phyloP scores from a whole-genome alignment of 169 alveolate genomes.

The Eimeria necatrix region DNA sequence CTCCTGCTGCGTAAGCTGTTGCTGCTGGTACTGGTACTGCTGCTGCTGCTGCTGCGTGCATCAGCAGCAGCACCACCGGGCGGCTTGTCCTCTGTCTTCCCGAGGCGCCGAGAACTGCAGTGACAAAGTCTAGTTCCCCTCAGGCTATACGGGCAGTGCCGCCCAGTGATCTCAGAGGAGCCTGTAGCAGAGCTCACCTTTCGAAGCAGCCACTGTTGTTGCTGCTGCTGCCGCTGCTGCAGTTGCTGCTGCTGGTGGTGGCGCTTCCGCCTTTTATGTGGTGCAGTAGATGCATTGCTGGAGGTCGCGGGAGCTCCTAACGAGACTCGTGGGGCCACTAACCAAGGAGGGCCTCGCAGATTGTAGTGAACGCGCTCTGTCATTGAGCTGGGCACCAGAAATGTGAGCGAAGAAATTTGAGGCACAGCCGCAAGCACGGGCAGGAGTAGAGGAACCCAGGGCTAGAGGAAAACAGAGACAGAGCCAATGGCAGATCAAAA shows the following conservation, averaged over 20 bases:
- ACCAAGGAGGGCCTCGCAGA: conserved; percentile 24
- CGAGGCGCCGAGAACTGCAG: not conserved
- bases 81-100: not conserved
- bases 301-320: not conserved
- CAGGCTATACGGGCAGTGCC: not conserved
- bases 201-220: not conserved
- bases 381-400: not conserved
- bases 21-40: not conserved
- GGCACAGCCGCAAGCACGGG: no score
- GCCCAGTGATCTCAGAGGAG: not conserved
- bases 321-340: conserved; percentile 23
- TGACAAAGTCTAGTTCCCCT: not conserved
- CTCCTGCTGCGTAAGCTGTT: conserved; percentile 33
- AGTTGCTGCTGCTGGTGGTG: conserved; percentile 1
- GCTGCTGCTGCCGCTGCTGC: not conserved
- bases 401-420: no score
- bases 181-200: not conserved
- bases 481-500: no score
- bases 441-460: no score
- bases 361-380: not conserved
- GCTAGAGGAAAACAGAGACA: no score
- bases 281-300: not conserved
- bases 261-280: not conserved
- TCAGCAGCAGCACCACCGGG: conserved; percentile 27
- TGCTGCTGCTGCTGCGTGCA: not conserved